Conservation (phyloP, 2,329 filamentous ascomycete genomes). For the Sclerotinia sclerotiorum region DNA sequence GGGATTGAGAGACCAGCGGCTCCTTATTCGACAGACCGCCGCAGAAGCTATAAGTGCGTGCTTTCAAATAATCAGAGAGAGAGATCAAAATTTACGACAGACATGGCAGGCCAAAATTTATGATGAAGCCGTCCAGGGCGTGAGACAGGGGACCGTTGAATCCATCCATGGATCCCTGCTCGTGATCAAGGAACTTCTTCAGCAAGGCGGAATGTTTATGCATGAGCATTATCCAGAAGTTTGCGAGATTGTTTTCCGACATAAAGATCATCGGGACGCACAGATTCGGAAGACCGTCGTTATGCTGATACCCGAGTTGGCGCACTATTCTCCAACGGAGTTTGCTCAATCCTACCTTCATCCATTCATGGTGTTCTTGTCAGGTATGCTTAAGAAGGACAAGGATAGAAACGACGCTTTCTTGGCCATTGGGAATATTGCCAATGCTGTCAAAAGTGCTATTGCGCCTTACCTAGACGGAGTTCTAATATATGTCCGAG, state of each 20-base stretch:
- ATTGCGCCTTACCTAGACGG: conserved; percentile 95
- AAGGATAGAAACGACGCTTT: conserved; percentile 94
- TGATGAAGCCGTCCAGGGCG: conserved; percentile 75
- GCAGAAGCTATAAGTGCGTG: conserved; percentile 92
- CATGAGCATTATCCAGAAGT: conserved; percentile 88
- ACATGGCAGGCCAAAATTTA: conserved; percentile 91
- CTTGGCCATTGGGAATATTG: conserved; percentile 91
- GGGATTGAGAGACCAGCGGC: conserved; percentile 82
- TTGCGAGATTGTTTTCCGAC: conserved; percentile 87
- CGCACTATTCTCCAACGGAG: conserved; percentile 86
- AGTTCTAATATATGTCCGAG: conserved; percentile 88
- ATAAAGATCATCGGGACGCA: conserved; percentile 88
- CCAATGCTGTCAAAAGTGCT: conserved; percentile 91
- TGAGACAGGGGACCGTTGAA: conserved; percentile 79
- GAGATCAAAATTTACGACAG: conserved; percentile 84
- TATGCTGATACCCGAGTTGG: conserved; percentile 85
- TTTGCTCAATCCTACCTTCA: conserved; percentile 87
- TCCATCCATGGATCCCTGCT: conserved; percentile 91
- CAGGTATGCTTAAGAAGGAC: conserved; percentile 89
- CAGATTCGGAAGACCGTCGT: conserved; percentile 89
- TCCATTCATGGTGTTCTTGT: conserved; percentile 95
- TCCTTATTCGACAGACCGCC: conserved; percentile 87
- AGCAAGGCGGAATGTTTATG: conserved; percentile 99
- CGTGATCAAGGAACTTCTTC: conserved; percentile 86
- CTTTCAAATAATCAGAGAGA: conserved; percentile 91